These are phyloP conservation scores for Scleroderma citrinum DNA, from an alignment of 768 basidiomycete genomes.

Conservation along the genomic window DNA sequence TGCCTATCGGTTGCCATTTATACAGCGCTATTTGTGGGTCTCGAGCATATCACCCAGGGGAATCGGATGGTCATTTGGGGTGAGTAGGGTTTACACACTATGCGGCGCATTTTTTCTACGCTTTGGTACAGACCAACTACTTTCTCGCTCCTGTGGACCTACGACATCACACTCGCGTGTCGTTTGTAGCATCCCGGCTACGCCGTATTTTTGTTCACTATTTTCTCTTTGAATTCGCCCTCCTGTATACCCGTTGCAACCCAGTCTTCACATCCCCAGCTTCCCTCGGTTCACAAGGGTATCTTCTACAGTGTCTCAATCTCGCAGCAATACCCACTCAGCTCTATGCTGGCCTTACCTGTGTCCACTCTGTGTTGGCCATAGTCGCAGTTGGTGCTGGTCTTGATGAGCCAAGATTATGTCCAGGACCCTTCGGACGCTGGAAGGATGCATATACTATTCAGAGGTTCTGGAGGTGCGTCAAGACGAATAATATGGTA, in stretches of 20 bases:
- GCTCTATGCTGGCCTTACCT: background rate
- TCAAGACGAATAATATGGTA: background rate
- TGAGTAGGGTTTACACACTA: background rate
- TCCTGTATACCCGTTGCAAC: constrained; percentile 2
- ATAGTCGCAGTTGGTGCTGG: background rate
- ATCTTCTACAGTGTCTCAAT: background rate
- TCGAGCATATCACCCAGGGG: background rate
- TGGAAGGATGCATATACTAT: background rate
- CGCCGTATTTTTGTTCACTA: background rate
- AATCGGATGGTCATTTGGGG: constrained; percentile 5
- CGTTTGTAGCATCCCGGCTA: background rate
- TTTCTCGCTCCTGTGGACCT: background rate
- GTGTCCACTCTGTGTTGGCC: background rate
- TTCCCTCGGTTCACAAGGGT: background rate
- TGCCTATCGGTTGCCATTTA: background rate
- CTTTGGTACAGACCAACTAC: background rate
- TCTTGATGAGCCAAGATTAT: background rate
- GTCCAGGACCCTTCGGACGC: background rate
- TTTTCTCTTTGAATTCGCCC: background rate
- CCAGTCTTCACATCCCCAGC: constrained; percentile 1
- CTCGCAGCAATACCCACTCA: background rate
- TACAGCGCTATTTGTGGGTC: constrained; percentile 1
- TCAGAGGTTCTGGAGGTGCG: background rate
- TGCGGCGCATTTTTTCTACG: background rate
- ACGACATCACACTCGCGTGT: background rate